Evolutionary conservation across 108 stramenopile species (phyloP).

Genomic region (Craspedostauros australis): DNA sequence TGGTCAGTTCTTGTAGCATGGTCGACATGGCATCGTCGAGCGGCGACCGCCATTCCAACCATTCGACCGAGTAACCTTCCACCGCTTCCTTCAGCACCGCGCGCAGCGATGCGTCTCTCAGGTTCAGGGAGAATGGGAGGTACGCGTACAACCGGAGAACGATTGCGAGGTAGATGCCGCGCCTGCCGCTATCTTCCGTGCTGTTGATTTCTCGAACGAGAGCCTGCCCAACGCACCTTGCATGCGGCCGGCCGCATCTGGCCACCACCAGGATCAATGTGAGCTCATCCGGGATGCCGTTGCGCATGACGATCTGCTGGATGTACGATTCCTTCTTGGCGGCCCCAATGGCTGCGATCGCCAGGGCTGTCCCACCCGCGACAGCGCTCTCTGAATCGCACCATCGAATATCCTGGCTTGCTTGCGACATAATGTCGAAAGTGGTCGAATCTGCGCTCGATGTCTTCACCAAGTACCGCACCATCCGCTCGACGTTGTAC

Average conservation of each 20-base stretch:
- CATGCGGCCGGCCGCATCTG: constrained; percentile 21
- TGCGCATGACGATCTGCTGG: constrained; percentile 9
- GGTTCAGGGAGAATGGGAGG: constrained; percentile 35
- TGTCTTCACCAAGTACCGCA: constrained; percentile 36
- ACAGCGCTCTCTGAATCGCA: constrained; percentile 10
- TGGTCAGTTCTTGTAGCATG: constrained; percentile 26
- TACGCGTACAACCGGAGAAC: constrained; percentile 51
- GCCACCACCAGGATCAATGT: constrained; percentile 35
- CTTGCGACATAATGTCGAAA: background rate
- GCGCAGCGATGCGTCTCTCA: constrained; percentile 36
- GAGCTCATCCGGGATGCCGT: constrained; percentile 40
- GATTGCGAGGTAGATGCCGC: constrained; percentile 4
- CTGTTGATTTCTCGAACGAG: constrained; percentile 22
- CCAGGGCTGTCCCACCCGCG: constrained; percentile 7
- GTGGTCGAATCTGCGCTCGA: constrained; percentile 10
- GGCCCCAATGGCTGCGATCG: constrained; percentile 11
- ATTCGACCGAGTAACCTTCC: constrained; percentile 14
- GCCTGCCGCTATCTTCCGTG: background rate
- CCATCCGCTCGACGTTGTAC: constrained; percentile 15
- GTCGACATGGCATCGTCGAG: constrained; percentile 42
- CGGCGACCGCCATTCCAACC: constrained; percentile 44
- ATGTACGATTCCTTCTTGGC: background rate
- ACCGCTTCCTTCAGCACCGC: constrained; percentile 35
- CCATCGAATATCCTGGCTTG: constrained; percentile 4
- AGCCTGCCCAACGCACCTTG: constrained; percentile 20